Base-by-base conservation (phyloP, 192 early-diverging fungal species). In the Coemansia aciculifera region DNA sequence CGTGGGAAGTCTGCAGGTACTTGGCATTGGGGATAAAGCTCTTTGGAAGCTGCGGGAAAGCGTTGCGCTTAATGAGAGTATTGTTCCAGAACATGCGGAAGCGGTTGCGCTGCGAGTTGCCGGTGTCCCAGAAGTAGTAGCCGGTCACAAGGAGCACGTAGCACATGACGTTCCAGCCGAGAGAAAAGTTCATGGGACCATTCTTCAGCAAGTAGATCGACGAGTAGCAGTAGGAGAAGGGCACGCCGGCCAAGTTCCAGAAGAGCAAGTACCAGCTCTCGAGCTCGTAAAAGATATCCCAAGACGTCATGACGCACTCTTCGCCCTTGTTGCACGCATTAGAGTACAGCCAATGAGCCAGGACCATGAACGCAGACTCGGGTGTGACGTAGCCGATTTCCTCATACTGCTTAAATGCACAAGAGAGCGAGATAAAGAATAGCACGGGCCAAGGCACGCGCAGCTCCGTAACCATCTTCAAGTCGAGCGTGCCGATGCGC, bases 401-500 rank as follows among this genome's bases (percentile, higher is more conserved):
- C 62, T 87, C 80, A 75, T 93, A 92, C 78, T 98, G 97, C 71
- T 90, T 88, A 73, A 88, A 84, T 3, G 91, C 90, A 73, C 90
- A 89, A 38, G 89, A 86, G 46, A 90, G 74, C 81, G 96, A 92
- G 67, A 82, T 77, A 38, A 82, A 82, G 66, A 74, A 82, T 38
- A 95, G 78, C n/a, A 93, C 54, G 19, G 88, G 76, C 97, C 97
- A 98, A 12, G 91, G 91, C 73, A 97, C 90, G 37, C 97, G 88
- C 63, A 98, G 87, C 85, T 98, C 97, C 56, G 89, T 89, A 67
- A 98, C 92, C 77, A 90, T 93, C 85, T 98, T 98, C 80, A 98
- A 83, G 71, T 98, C 97, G 49, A 96, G 89, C 5, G 77, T 65
- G 48, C 87, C 89, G 66, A 95, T 78, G 62, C 95, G 89, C 57